These are phyloP conservation scores for Agroathelia rolfsii DNA, from an alignment of 1,284 basidiomycete genomes.

Conservation along the genomic window DNA sequence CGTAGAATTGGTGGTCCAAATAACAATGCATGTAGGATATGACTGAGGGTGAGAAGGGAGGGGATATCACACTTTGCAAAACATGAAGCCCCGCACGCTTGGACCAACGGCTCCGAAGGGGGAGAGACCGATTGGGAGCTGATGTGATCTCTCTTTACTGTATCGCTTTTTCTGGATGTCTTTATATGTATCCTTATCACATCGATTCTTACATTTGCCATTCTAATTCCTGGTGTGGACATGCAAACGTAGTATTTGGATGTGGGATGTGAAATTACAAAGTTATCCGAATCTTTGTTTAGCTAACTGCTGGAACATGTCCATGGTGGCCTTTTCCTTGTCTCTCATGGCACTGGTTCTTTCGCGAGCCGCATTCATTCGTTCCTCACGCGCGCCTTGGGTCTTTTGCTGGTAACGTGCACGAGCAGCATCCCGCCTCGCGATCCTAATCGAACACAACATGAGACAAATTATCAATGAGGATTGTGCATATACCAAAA, in stretches of 20 bases:
- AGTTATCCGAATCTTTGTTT: slow-evolving; percentile 64
- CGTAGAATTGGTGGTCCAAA: no score
- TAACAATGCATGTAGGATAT: no score
- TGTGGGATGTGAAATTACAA: no score
- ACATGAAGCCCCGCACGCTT: slow-evolving; percentile 90
- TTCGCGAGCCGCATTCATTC: slow-evolving; percentile 36
- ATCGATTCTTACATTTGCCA: no score
- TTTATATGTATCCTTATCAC: no score
- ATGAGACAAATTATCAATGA: slow-evolving; percentile 9
- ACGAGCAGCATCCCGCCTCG: slow-evolving; percentile 55
- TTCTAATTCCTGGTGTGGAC: no score
- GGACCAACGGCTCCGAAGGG: slow-evolving; percentile 70
- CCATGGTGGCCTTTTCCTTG: slow-evolving; percentile 74
- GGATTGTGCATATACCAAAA: slow-evolving; percentile 4
- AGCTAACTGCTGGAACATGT: slow-evolving; percentile 74
- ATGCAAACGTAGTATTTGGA: no score
- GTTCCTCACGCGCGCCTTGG: slow-evolving; percentile 31
- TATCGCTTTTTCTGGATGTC: no score
- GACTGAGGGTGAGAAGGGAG: slow-evolving; percentile 14
- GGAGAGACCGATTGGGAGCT: slow-evolving; percentile 82
- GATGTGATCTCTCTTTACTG: no score
- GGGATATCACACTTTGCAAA: slow-evolving; percentile 59
- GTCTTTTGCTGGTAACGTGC: slow-evolving; percentile 45
- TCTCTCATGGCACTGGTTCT: slow-evolving; percentile 47
- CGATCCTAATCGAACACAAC: slow-evolving; percentile 35